Conservation (phyloP, 495 filamentous ascomycete genomes). For the Staphylotrichum tortipilum region DNA sequence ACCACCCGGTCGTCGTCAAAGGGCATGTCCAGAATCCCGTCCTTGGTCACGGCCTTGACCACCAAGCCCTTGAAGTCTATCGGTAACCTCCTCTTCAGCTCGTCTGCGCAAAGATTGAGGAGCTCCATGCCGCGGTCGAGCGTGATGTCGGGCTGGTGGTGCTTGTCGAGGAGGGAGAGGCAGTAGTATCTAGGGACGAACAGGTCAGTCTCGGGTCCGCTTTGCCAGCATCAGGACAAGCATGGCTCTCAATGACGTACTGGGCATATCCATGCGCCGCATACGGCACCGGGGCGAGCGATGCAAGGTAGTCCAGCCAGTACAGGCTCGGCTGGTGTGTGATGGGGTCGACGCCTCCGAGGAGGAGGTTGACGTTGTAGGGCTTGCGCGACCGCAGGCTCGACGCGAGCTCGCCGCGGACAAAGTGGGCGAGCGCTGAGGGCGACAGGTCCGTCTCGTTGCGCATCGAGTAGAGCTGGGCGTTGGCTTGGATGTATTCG, state of each 20-base stretch:
- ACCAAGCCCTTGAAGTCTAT: conserved; percentile 95
- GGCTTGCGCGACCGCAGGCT: conserved; percentile 85
- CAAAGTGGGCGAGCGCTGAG: conserved; percentile 79
- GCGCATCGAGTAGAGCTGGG: conserved; percentile 96
- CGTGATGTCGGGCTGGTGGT: conserved; percentile 87
- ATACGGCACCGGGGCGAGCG: conserved; percentile 79
- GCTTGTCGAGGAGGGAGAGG: conserved; percentile 92
- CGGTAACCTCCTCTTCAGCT: conserved; percentile 89
- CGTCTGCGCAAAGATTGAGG: conserved; percentile 86
- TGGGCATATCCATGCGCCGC: conserved; percentile 97
- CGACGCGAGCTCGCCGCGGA: conserved; percentile 82
- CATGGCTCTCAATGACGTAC: too few relatives aligned
- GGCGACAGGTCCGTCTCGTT: conserved; percentile 87
- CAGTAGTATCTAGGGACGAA: conserved; percentile 63
- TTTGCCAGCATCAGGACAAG: too few relatives aligned
- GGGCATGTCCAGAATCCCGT: conserved; percentile 72
- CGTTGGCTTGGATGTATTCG: conserved; percentile 97
- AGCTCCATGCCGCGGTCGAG: conserved; percentile 84
- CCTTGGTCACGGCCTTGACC: conserved; percentile 90
- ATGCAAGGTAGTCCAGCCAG: conserved; percentile 96
- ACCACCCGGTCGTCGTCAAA: conserved; percentile 72
- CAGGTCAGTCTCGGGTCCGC: too few relatives aligned
- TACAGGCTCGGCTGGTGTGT: conserved; percentile 80
- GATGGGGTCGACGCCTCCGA: conserved; percentile 86
- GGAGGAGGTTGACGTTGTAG: conserved; percentile 90